These are phyloP conservation scores for Mesostigma viride DNA, from an alignment of 139 green algal species.

Conservation along the genomic window DNA sequence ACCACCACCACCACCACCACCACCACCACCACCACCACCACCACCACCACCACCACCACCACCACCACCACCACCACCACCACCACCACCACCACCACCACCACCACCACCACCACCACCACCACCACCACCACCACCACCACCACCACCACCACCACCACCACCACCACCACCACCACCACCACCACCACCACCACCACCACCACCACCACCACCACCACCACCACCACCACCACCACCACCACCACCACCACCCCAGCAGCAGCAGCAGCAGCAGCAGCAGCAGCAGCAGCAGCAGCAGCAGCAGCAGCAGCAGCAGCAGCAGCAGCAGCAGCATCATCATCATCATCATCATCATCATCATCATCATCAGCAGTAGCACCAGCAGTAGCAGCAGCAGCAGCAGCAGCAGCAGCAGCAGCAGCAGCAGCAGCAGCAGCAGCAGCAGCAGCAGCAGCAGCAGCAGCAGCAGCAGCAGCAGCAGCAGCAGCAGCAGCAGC, in stretches of 20 bases:
- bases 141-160: no score
- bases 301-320: background rate
- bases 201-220: slow-evolving; percentile 7
- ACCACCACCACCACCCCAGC: no score
- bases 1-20: background rate
- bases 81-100: background rate
- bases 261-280: no score
- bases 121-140: background rate
- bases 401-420: background rate
- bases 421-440: background rate
- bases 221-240: background rate
- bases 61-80: background rate
- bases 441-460: background rate
- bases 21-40: background rate
- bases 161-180: no score
- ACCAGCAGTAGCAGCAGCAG: background rate
- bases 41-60: background rate
- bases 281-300: background rate
- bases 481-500: background rate
- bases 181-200: background rate
- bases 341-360: background rate
- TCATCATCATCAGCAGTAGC: background rate
- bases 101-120: background rate
- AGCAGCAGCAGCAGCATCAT: no score
- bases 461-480: background rate